Percentiles rank a stretch among this genome's conserved stretches.
phyloP scores from a whole-genome alignment of 1,284 basidiomycete genomes.

The Tilletia caries region DNA sequence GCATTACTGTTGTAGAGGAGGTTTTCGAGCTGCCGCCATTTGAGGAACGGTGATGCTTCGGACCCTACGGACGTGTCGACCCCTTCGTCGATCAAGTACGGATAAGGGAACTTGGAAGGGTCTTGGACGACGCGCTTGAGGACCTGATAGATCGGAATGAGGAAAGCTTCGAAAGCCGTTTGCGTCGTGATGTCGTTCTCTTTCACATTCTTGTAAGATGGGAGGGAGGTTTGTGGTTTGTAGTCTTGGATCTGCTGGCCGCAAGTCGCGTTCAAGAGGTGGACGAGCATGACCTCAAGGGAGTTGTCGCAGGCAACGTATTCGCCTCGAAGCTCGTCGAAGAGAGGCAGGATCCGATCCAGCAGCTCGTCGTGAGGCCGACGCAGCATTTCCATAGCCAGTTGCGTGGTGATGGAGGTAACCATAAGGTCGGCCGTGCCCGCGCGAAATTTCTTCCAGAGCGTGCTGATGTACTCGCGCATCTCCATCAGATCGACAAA shows the following conservation, averaged over 20 bases:
- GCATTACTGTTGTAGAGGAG: too few species aligned
- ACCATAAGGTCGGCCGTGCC: background rate
- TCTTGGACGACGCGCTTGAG: too few species aligned
- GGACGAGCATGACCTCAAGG: background rate
- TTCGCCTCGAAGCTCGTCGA: background rate
- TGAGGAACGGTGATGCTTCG: too few species aligned
- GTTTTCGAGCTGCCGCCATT: too few species aligned
- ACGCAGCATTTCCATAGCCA: background rate
- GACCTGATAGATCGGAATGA: background rate
- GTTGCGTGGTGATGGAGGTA: background rate
- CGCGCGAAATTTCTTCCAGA: background rate
- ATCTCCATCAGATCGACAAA: background rate
- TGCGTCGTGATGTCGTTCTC: background rate
- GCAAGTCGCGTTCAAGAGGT: background rate
- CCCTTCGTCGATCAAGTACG: too few species aligned
- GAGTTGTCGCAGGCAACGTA: background rate
- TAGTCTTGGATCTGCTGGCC: background rate
- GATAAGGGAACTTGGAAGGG: too few species aligned
- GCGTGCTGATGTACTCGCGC: background rate
- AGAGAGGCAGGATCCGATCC: background rate
- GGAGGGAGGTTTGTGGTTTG: background rate
- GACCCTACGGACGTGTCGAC: too few species aligned
- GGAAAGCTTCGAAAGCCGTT: background rate
- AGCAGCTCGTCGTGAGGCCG: background rate
- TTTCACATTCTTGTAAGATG: background rate